These are phyloP conservation scores for Lepiota venenata DNA, from an alignment of 768 basidiomycete species.

Conservation along the genomic window DNA sequence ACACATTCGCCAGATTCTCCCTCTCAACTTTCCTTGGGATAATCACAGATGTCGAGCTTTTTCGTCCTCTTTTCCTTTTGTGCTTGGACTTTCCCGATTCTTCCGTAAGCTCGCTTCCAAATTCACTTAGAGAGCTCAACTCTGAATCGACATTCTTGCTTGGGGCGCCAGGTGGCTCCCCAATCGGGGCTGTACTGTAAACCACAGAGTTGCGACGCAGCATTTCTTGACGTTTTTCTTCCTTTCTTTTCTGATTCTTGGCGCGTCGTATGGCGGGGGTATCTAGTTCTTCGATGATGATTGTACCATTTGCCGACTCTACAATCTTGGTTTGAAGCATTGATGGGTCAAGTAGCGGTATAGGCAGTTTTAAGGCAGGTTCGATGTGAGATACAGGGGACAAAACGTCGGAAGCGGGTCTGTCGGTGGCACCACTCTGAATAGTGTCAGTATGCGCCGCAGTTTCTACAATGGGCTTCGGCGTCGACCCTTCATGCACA, in stretches of 20 bases:
- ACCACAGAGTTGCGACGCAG: conserved; percentile 1
- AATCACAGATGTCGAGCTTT: conserved; percentile 3
- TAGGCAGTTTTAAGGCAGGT: not conserved
- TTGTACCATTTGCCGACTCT: conserved; percentile 37
- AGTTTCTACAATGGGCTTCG: not conserved
- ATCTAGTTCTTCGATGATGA: conserved; percentile 71
- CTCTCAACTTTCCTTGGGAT: conserved; percentile 13
- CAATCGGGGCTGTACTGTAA: not conserved
- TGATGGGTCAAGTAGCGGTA: conserved; percentile 2
- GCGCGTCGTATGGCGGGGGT: conserved; percentile 64
- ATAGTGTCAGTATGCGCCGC: not conserved
- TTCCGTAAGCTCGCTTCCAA: conserved; percentile 22
- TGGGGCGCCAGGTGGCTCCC: not conserved
- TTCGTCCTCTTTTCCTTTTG: conserved; percentile 10
- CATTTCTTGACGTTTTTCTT: conserved; percentile 10
- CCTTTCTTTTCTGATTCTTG: conserved; percentile 36
- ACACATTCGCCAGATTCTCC: conserved; percentile 3
- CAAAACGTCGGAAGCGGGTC: not conserved
- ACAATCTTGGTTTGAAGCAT: conserved; percentile 16
- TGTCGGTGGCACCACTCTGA: not conserved
- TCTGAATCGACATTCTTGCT: conserved; percentile 31
- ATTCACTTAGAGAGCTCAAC: conserved; percentile 42
- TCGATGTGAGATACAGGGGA: conserved; percentile 1
- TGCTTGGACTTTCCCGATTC: conserved; percentile 1
- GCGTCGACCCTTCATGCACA: not conserved